These are phyloP conservation scores for Geranomyces variabilis DNA, from an alignment of 192 early-diverging fungal genomes.

Conservation along the genomic window DNA sequence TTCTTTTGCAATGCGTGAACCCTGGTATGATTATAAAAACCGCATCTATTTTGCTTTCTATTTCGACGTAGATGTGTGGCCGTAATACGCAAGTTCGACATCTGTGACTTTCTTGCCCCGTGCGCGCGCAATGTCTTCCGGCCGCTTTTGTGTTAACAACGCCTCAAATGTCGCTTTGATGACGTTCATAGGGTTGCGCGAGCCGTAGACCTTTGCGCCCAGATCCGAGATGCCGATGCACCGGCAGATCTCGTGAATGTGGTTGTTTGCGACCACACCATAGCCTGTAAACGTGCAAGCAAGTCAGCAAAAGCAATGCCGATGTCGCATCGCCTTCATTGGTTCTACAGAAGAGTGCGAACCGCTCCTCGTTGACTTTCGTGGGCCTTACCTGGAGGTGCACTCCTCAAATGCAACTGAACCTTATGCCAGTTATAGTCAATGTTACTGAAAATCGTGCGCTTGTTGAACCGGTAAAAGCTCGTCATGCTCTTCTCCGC, in stretches of 20 bases:
- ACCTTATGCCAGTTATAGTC: conserved; percentile 90
- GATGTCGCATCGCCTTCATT: background rate
- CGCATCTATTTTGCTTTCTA: too few species aligned
- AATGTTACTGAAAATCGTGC: conserved; percentile 88
- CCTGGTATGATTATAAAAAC: too few species aligned
- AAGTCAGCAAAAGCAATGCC: conserved; percentile 3
- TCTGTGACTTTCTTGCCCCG: conserved; percentile 88
- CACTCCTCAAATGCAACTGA: conserved; percentile 73
- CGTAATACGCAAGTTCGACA: conserved; percentile 89
- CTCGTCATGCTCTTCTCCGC: conserved; percentile 87
- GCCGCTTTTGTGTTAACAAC: conserved; percentile 73
- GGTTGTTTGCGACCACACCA: conserved; percentile 89
- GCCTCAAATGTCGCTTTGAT: conserved; percentile 96
- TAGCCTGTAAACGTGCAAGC: conserved; percentile 63
- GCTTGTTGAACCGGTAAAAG: conserved; percentile 88
- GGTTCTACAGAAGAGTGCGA: too few species aligned
- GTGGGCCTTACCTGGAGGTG: conserved; percentile 81
- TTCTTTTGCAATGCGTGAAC: too few species aligned
- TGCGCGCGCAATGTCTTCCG: conserved; percentile 82
- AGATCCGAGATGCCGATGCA: conserved; percentile 93
- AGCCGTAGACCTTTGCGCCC: conserved; percentile 86
- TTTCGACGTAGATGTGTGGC: conserved; percentile 28
- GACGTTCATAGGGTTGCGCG: conserved; percentile 97
- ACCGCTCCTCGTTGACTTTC: too few species aligned
- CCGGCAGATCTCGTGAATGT: conserved; percentile 93